A percentile compares a stretch with the other conserved stretches of the same genome.
Conservation (phyloP, 129 eudicot genomes). For the Arctium lappa region DNA sequence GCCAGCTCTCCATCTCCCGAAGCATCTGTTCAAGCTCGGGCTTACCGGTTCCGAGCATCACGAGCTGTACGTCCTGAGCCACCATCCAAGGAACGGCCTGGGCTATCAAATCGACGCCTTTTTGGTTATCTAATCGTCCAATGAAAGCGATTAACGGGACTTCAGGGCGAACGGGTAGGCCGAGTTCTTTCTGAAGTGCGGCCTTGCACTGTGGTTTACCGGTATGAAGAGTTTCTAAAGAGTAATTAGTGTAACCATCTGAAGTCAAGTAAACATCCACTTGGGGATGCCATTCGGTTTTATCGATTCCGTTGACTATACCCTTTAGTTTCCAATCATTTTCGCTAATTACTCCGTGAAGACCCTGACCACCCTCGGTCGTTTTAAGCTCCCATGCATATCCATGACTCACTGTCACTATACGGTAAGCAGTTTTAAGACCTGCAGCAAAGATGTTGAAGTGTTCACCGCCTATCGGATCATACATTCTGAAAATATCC, state of each 20-base stretch:
- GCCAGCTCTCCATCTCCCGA: conserved; percentile 52
- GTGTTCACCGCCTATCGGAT: conserved; percentile 94
- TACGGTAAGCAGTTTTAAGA: conserved; percentile 77
- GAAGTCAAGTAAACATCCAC: conserved; percentile 65
- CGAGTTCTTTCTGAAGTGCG: conserved; percentile 83
- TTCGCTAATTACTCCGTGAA: conserved; percentile 72
- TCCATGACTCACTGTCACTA: conserved; percentile 89
- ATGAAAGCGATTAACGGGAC: conserved; percentile 83
- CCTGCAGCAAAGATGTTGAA: conserved; percentile 95
- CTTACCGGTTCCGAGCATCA: conserved; percentile 86
- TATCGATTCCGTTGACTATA: conserved; percentile 84
- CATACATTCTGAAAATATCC: conserved; percentile 70
- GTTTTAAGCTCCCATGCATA: conserved; percentile 96
- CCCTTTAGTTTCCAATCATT: conserved; percentile 91
- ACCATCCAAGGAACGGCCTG: conserved; percentile 92
- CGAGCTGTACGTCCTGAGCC: conserved; percentile 83
- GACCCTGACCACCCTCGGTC: conserved; percentile 88
- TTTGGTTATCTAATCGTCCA: conserved; percentile 86
- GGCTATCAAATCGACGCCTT: conserved; percentile 85
- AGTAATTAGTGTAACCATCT: conserved; percentile 82
- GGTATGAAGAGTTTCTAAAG: conserved; percentile 53
- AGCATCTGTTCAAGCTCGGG: conserved; percentile 81
- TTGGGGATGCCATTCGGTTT: conserved; percentile 83
- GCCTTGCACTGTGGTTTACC: conserved; percentile 88
- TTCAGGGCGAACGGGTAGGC: conserved; percentile 64